Conservation (phyloP, 139 green algal genomes). For the Chlamydomonas incerta region DNA sequence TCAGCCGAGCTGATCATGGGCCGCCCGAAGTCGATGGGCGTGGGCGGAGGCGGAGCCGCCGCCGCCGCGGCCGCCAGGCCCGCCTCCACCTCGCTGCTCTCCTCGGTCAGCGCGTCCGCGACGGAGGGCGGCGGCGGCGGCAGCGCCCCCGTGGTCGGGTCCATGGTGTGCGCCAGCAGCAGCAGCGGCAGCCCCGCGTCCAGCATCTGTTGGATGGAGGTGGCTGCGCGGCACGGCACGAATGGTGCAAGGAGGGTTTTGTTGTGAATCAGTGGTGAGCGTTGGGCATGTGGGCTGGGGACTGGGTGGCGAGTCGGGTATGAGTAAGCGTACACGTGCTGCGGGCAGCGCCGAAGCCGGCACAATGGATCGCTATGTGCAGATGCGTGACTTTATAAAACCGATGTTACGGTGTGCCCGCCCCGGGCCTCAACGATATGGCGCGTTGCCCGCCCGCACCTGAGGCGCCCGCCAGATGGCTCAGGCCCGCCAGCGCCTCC, state of each 20-base stretch:
- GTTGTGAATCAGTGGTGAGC: no score
- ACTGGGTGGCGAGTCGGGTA: no score
- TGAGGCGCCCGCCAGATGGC: not conserved
- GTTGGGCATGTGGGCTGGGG: no score
- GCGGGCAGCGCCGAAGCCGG: no score
- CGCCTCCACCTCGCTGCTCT: not conserved
- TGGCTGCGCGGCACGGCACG: not conserved
- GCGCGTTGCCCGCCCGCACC: no score
- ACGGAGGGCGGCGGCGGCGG: not conserved
- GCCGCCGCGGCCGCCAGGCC: not conserved
- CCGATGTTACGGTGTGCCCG: no score
- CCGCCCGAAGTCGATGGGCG: conserved; percentile 3
- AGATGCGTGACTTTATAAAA: no score
- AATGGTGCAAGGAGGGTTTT: not conserved
- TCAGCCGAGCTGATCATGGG: conserved; percentile 1
- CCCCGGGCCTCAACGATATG: no score
- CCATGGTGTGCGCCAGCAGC: conserved; percentile 19
- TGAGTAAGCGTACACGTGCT: no score
- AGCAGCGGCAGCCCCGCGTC: not conserved
- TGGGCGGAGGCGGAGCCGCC: not conserved
- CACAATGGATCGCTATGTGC: no score
- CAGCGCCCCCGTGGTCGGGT: conserved; percentile 13
- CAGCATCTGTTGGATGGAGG: not conserved
- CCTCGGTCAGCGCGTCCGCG: not conserved
- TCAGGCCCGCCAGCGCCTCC: not conserved